A percentile compares a stretch with the other conserved stretches of the same genome.
phyloP scores from a whole-genome alignment of 768 basidiomycete species.

The Mycena epipterygia region DNA sequence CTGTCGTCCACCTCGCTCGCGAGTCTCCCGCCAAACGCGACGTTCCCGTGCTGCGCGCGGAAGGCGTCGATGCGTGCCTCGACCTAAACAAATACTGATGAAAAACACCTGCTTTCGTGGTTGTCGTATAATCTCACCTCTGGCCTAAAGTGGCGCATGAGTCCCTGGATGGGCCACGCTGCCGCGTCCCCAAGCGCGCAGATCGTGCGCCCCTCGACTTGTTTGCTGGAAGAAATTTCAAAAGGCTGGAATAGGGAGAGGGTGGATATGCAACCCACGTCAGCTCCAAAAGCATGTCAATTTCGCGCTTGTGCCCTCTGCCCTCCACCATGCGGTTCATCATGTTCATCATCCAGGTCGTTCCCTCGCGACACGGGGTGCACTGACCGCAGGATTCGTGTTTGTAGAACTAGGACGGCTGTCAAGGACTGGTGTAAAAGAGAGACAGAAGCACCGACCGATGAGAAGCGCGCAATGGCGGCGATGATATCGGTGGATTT shows the following conservation, averaged over 20 bases:
- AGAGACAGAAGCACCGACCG: constrained; percentile 55
- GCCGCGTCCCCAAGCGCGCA: constrained; percentile 98
- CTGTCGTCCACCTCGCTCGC: constrained; percentile 76
- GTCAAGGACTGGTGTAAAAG: background rate
- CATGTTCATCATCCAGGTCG: constrained; percentile 99
- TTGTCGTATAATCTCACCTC: constrained; percentile 62
- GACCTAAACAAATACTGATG: constrained; percentile 5
- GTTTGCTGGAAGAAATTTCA: constrained; percentile 70
- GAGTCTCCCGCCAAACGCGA: constrained; percentile 89
- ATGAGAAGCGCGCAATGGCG: constrained; percentile 94
- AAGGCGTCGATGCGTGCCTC: constrained; percentile 88
- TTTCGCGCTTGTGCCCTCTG: constrained; percentile 91
- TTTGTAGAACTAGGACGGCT: constrained; percentile 85
- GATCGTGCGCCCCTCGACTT: constrained; percentile 96
- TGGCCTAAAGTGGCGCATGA: constrained; percentile 98
- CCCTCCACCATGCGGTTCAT: constrained; percentile 98
- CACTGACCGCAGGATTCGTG: constrained; percentile 99
- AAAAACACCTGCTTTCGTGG: background rate
- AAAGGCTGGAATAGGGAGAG: background rate
- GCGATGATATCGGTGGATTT: constrained; percentile 95
- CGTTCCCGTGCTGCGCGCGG: constrained; percentile 81
- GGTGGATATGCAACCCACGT: constrained; percentile 68
- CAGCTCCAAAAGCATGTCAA: constrained; percentile 97
- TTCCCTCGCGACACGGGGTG: constrained; percentile 94
- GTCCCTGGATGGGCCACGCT: constrained; percentile 98